Base-by-base conservation (phyloP, 73 alveolate genomes). In the Blepharisma stoltei region DNA sequence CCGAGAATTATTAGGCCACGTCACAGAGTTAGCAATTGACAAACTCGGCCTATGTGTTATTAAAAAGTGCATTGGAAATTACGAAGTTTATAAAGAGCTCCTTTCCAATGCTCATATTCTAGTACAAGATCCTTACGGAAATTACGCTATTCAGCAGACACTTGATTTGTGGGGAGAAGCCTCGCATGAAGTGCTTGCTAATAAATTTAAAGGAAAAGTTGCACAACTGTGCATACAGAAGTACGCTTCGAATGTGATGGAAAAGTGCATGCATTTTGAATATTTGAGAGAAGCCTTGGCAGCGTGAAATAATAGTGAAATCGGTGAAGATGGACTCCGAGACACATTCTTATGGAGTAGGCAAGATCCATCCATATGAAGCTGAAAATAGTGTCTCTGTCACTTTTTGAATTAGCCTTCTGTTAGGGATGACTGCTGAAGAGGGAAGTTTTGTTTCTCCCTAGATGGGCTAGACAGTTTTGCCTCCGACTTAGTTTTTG, bases 51-150 rank as follows among this genome's bases (percentile, higher is more conserved):
- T 91, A 54, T 77, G 97, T 66, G 94, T 94, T 3, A 90, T 93
- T 6, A 93, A 90, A 78, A 89, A 90, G 41, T 83, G 89, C 49
- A 82, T 86, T 46, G 53, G 67, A 9, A 79, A 83, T 50, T 68
- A 77, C 11, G 67, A 92, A 84, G 91, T 69, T 37, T 78, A 54
- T 52, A 71, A 82, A 78, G 77, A 52, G 65, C 78, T 90, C 81
- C 67, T 90, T 73, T 90, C 83, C 18, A 76, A 93, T 76, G 89
- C 86, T 0, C 84, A 88, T 9, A 77, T 84, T 67, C 85, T 90
- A 71, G 91, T 90, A 23, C 80, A 89, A 71, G 89, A 86, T 77
- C 96, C 98, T 50, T 90, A 88, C 80, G 97, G 97, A 23, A 93
- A 93, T 71, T 93, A 90, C 82, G 98, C 94, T 32, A 90, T 93